Conservation (phyloP, 202 grass and related monocot genomes). For the Digitaria exilis region DNA sequence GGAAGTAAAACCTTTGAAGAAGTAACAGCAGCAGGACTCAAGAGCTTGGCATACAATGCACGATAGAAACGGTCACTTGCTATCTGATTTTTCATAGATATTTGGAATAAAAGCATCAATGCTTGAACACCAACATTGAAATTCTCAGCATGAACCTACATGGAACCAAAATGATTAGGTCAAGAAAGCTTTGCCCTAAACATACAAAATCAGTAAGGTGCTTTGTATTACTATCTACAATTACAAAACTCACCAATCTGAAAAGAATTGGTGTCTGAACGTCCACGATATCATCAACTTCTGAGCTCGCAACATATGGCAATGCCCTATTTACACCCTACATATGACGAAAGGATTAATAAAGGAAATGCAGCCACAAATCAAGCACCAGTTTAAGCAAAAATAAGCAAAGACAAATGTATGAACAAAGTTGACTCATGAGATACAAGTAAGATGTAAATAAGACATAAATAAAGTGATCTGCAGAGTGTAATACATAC, state of each 20-base stretch:
- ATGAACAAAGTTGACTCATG: not conserved
- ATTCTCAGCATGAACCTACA: conserved; percentile 93
- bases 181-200: conserved; percentile 12
- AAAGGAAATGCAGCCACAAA: conserved; percentile 24
- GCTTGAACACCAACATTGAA: conserved; percentile 98
- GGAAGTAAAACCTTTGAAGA: conserved; percentile 79
- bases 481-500: conserved; percentile 51
- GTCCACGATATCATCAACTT: conserved; percentile 96
- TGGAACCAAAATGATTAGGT: conserved; percentile 32
- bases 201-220: conserved; percentile 27
- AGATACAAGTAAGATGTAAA: not conserved
- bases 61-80: conserved; percentile 94
- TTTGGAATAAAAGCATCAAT: conserved; percentile 95
- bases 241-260: conserved; percentile 74
- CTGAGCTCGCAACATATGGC: conserved; percentile 89
- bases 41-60: conserved; percentile 86
- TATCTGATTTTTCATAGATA: conserved; percentile 94
- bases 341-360: conserved; percentile 46
- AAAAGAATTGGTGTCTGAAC: conserved; percentile 90
- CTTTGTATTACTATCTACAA: conserved; percentile 11
- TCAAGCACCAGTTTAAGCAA: not conserved
- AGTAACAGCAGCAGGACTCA: conserved; percentile 81
- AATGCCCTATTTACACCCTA: conserved; percentile 98
- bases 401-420: conserved; percentile 24
- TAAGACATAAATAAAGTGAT: conserved; percentile 27